A percentile compares a stretch with the other conserved stretches of the same genome.
phyloP scores from a whole-genome alignment of 352 stramenopile genomes.

The Phytophthora palmivora region DNA sequence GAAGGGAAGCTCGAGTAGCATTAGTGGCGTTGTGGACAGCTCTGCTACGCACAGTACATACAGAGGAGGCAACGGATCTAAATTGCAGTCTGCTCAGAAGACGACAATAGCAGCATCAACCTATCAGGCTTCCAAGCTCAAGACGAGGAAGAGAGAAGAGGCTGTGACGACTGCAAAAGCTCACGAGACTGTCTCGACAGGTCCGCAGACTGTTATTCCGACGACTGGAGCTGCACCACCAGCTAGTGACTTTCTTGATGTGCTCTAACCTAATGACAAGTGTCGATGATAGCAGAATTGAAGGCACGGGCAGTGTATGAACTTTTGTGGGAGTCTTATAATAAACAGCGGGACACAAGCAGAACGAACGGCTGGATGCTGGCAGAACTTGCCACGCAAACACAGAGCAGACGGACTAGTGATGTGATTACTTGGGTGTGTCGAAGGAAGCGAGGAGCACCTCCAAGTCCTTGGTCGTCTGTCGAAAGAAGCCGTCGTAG shows the following conservation, averaged over 20 bases:
- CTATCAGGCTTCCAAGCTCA: conserved; percentile 52
- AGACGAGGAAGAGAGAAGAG: conserved; percentile 63
- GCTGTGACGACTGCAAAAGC: conserved; percentile 7
- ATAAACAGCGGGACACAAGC: conserved; percentile 42
- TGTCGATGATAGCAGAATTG: not conserved
- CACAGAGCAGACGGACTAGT: conserved; percentile 3
- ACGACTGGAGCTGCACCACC: conserved; percentile 14
- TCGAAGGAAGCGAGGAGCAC: conserved; percentile 64
- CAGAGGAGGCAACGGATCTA: conserved; percentile 37
- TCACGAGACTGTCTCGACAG: conserved; percentile 20
- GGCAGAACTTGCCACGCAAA: not conserved
- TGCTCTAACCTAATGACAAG: conserved; percentile 44
- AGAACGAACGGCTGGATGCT: conserved; percentile 26
- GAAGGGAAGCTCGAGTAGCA: conserved; percentile 15
- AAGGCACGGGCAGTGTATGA: conserved; percentile 1
- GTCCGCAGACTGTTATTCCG: conserved; percentile 9
- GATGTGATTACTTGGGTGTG: conserved; percentile 19
- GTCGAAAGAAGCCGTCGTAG: conserved; percentile 86
- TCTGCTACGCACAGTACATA: conserved; percentile 4
- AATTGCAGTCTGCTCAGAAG: conserved; percentile 32
- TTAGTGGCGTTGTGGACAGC: conserved; percentile 25
- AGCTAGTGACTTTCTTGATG: conserved; percentile 65
- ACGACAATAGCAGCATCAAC: conserved; percentile 25
- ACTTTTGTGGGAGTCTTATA: conserved; percentile 36
- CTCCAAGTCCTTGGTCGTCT: conserved; percentile 80